A percentile compares a stretch with the other conserved stretches of the same genome.
These are phyloP conservation scores for Tieghemostelium lacteum DNA, from an alignment of 78 protist genomes.

Conservation along the genomic window DNA sequence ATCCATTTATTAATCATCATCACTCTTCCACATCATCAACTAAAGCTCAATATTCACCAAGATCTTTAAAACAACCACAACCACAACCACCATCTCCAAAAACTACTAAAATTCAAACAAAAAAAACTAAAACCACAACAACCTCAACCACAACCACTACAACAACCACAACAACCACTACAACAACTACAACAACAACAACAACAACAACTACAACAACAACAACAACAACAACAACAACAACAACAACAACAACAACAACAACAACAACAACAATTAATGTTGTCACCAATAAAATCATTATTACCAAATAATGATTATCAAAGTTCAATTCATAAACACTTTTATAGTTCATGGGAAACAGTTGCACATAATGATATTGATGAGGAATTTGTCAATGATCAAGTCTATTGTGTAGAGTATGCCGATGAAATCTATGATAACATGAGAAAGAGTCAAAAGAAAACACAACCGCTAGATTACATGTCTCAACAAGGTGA, in stretches of 20 bases:
- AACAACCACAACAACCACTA: slow-evolving; percentile 4
- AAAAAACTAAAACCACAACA: neutral
- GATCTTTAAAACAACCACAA: too few relatives aligned
- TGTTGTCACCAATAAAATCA: neutral
- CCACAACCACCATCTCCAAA: neutral
- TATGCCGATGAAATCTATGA: slow-evolving; percentile 50
- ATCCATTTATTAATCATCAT: too few relatives aligned
- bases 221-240: neutral
- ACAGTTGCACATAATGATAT: slow-evolving; percentile 21
- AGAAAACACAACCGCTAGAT: slow-evolving; percentile 48
- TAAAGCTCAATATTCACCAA: too few relatives aligned
- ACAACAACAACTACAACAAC: neutral
- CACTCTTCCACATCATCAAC: too few relatives aligned
- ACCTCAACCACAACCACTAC: neutral
- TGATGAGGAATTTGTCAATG: slow-evolving; percentile 5
- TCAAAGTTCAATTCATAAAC: neutral
- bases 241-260: slow-evolving; percentile 2
- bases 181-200: neutral
- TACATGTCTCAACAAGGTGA: slow-evolving; percentile 78
- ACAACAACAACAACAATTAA: slow-evolving; percentile 18
- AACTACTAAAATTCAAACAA: neutral
- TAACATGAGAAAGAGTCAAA: slow-evolving; percentile 19
- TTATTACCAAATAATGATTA: neutral
- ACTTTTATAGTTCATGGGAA: slow-evolving; percentile 9
- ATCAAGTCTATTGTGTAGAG: slow-evolving; percentile 36